These are phyloP conservation scores for Erysimum cheiranthoides DNA, from an alignment of 345 rosid genomes.

Conservation along the genomic window DNA sequence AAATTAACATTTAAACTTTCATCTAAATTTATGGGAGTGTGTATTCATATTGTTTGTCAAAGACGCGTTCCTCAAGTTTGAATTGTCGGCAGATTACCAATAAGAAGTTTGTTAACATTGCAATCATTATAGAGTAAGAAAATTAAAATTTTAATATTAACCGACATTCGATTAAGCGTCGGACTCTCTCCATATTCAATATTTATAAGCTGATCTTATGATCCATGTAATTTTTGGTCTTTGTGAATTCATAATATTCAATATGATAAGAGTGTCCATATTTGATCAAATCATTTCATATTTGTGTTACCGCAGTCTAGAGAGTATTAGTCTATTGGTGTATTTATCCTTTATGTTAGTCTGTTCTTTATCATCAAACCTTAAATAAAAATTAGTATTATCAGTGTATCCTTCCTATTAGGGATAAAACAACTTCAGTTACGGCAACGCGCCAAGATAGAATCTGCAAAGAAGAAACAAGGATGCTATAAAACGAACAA, in stretches of 20 bases:
- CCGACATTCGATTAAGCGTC: background rate
- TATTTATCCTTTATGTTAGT: too few relatives aligned
- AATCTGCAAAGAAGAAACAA: too few relatives aligned
- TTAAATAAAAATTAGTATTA: too few relatives aligned
- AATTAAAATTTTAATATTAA: background rate
- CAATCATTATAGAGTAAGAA: background rate
- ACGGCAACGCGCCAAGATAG: too few relatives aligned
- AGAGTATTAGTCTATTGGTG: too few relatives aligned
- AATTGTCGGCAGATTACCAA: background rate
- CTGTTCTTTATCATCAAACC: too few relatives aligned
- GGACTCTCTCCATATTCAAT: background rate
- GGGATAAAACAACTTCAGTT: too few relatives aligned
- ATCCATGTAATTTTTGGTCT: background rate
- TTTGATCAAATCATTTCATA: background rate
- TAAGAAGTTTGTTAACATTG: background rate
- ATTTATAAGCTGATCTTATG: background rate
- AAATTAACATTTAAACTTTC: background rate
- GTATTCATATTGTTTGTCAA: slow-evolving; percentile 14
- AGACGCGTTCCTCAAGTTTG: slow-evolving; percentile 13
- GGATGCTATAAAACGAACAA: too few relatives aligned
- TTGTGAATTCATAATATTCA: background rate
- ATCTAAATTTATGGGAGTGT: background rate
- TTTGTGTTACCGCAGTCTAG: background rate
- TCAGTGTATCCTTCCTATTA: too few relatives aligned
- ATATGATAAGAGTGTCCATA: background rate